Evolutionary conservation across 441 rosid genomes (phyloP).

Genomic region (Metrosideros polymorpha): DNA sequence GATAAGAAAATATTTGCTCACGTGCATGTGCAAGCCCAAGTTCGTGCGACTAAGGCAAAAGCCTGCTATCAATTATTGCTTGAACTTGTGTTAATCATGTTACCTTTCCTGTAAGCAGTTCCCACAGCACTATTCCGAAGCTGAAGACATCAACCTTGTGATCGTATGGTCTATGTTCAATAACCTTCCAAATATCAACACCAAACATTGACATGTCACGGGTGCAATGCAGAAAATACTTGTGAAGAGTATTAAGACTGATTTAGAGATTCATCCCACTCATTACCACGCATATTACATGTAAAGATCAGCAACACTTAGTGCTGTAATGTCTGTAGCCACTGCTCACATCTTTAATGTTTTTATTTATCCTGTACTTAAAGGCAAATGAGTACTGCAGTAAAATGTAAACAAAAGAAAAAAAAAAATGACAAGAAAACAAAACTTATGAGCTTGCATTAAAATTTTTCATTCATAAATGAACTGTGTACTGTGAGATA

Average conservation of each 20-base stretch:
- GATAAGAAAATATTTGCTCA: background rate
- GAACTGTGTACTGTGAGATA: background rate
- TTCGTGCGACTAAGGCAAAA: background rate
- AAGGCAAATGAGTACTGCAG: background rate
- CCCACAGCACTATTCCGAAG: constrained; percentile 63
- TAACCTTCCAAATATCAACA: constrained; percentile 39
- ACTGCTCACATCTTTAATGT: background rate
- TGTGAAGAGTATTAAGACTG: background rate
- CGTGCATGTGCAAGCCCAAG: background rate
- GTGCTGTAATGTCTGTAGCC: background rate
- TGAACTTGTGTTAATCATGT: background rate
- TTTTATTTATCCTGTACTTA: background rate
- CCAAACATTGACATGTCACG: constrained; percentile 13
- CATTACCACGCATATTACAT: background rate
- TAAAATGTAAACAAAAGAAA: background rate
- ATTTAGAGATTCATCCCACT: background rate
- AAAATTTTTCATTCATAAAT: background rate
- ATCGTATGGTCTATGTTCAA: constrained; percentile 58
- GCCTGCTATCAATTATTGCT: background rate
- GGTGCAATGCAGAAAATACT: background rate
- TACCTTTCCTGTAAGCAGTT: constrained; percentile 69
- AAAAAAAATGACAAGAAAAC: background rate
- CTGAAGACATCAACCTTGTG: constrained; percentile 70
- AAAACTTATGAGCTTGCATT: background rate
- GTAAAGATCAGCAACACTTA: background rate